Percentiles rank a stretch among this genome's conserved stretches.
These are phyloP conservation scores for Saturnispora sanitii DNA, from an alignment of 805 yeast genomes.

Conservation along the genomic window DNA sequence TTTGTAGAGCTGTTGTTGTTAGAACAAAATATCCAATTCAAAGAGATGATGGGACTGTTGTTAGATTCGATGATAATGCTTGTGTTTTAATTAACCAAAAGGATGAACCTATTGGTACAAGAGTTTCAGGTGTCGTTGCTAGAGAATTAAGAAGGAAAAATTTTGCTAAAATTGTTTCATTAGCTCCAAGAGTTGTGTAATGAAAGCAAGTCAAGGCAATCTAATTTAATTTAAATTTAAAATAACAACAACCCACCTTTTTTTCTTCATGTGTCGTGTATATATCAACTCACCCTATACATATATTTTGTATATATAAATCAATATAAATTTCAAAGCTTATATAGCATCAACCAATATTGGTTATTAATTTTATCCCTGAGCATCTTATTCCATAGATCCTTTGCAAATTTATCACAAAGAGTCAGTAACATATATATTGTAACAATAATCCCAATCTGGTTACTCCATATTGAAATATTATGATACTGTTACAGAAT, in stretches of 20 bases:
- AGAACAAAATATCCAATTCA: slow-evolving; percentile 67
- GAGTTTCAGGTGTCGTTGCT: slow-evolving; percentile 85
- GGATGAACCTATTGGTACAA: slow-evolving; percentile 86
- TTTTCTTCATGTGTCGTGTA: background rate
- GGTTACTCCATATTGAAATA: too few species aligned
- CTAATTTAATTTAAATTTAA: background rate
- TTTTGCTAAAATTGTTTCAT: slow-evolving; percentile 74
- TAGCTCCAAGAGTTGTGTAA: slow-evolving; percentile 78
- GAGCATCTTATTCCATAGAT: background rate
- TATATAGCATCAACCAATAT: too few species aligned
- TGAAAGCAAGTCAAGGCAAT: background rate
- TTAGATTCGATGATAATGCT: slow-evolving; percentile 92
- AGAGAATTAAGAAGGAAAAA: slow-evolving; percentile 79
- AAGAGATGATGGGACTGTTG: slow-evolving; percentile 79
- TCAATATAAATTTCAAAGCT: too few species aligned
- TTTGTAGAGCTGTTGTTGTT: slow-evolving; percentile 90
- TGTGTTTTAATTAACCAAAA: slow-evolving; percentile 90
- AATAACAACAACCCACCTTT: background rate
- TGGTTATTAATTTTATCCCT: too few species aligned
- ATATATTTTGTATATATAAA: too few species aligned
- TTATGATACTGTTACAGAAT: too few species aligned
- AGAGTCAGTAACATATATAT: too few species aligned
- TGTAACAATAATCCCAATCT: too few species aligned
- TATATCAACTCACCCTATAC: background rate
- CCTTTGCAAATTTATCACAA: too few species aligned